These are phyloP conservation scores for Monilinia fructicola DNA, from an alignment of 2,329 filamentous ascomycete genomes.

Conservation along the genomic window DNA sequence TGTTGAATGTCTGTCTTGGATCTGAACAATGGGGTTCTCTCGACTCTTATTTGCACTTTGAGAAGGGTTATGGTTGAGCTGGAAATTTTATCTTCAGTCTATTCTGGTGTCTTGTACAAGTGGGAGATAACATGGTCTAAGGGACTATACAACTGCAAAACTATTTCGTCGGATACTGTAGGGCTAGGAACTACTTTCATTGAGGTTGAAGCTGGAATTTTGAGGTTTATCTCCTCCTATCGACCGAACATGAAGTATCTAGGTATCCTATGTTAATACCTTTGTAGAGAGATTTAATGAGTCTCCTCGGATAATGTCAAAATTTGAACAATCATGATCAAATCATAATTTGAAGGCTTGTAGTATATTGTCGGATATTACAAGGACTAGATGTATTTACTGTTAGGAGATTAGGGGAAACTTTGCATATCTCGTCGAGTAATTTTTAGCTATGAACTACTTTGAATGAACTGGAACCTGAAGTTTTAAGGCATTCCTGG, in stretches of 20 bases:
- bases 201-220: no score
- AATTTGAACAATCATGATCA: not conserved
- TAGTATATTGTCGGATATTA: not conserved
- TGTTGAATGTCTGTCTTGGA: not conserved
- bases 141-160: not conserved
- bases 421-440: no score
- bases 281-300: no score
- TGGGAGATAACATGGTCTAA: not conserved
- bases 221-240: not conserved
- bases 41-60: not conserved
- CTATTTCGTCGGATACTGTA: not conserved
- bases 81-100: not conserved
- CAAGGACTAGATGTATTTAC: not conserved
- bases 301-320: not conserved
- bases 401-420: not conserved
- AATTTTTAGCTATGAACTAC: not conserved
- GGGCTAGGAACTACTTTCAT: not conserved
- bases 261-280: not conserved
- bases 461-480: not conserved
- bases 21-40: not conserved
- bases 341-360: not conserved
- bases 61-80: not conserved
- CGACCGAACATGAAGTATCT: no score
- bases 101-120: not conserved
- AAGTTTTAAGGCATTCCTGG: rapidly evolving